Conservation (phyloP, 108 stramenopile genomes). For the Pseudonitzschia delicatissima region DNA sequence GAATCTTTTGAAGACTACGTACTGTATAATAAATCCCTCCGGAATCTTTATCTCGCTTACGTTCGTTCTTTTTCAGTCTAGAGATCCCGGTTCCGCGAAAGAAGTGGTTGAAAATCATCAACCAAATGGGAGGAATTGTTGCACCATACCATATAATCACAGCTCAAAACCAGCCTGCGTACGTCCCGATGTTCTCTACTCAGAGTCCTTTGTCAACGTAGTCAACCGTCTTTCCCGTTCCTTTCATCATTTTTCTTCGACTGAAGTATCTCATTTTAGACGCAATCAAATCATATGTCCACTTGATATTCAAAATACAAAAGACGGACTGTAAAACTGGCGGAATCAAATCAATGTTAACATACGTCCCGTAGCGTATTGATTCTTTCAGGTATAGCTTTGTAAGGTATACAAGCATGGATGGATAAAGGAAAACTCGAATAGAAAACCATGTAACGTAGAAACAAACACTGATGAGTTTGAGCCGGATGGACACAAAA, state of each 20-base stretch:
- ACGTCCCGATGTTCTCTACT: no score
- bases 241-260: constrained; percentile 6
- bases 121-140: no score
- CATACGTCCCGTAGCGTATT: constrained; percentile 31
- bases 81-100: no score
- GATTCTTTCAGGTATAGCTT: constrained; percentile 33
- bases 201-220: constrained; percentile 1
- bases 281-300: constrained; percentile 79
- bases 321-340: constrained; percentile 62
- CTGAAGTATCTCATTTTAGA: constrained; percentile 63
- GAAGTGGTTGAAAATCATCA: no score
- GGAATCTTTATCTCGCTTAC: no score
- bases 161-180: no score
- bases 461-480: constrained; percentile 75
- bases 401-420: constrained; percentile 35
- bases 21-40: no score
- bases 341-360: constrained; percentile 43
- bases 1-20: no score
- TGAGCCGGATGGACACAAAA: constrained; percentile 72
- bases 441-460: constrained; percentile 75
- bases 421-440: constrained; percentile 65
- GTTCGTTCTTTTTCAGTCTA: no score
- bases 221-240: neutral
- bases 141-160: no score
- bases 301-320: constrained; percentile 77